Percentiles rank a stretch among this genome's conserved stretches.
phyloP scores from a whole-genome alignment of 306 rosid genomes.

The Astragalus glycyphyllos region DNA sequence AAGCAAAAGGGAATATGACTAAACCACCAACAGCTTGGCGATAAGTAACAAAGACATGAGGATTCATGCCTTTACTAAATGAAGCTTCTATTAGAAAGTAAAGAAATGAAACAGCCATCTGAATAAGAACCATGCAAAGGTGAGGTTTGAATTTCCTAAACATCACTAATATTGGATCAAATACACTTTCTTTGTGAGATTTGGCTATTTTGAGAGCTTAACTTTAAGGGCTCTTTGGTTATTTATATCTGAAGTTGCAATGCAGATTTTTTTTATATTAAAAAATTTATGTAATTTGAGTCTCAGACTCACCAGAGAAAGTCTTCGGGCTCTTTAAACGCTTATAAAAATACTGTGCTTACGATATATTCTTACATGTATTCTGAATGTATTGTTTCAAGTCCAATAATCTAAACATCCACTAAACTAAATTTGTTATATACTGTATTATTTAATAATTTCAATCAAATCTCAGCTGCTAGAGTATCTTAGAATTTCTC shows the following conservation, averaged over 20 bases:
- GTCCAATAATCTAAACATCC: not conserved
- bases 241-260: constrained; percentile 29
- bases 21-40: constrained; percentile 49
- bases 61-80: constrained; percentile 51
- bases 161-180: not conserved
- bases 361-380: too few species aligned
- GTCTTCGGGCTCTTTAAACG: too few species aligned
- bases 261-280: not conserved
- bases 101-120: constrained; percentile 40
- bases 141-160: constrained; percentile 51
- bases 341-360: too few species aligned
- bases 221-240: not conserved
- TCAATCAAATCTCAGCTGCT: too few species aligned
- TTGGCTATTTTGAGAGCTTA: constrained; percentile 33
- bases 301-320: too few species aligned
- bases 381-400: too few species aligned
- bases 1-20: constrained; percentile 55
- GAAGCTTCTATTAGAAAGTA: constrained; percentile 51
- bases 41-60: constrained; percentile 58
- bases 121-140: constrained; percentile 46
- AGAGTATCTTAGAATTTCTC: too few species aligned
- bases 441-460: too few species aligned
- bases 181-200: constrained; percentile 36
- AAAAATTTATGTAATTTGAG: too few species aligned
- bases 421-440: not conserved